Evolutionary conservation across 352 stramenopile genomes (phyloP).

Genomic region (Phytophthora hybrid): DNA sequence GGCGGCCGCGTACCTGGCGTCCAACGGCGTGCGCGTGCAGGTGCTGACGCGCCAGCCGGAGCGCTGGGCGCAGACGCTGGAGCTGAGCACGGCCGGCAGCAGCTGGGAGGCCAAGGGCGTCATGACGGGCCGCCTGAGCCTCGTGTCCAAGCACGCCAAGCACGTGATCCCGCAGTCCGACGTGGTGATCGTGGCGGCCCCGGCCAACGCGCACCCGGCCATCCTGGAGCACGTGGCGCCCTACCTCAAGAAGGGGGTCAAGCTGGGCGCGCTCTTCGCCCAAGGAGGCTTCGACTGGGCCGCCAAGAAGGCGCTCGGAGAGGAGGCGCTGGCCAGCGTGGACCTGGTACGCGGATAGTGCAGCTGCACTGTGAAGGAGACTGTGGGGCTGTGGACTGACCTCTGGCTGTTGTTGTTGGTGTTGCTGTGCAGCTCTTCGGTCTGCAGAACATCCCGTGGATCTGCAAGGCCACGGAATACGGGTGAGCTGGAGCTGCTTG

Average conservation of each 20-base stretch:
- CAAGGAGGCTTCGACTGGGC: slow-evolving; percentile 95
- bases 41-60: slow-evolving; percentile 86
- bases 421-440: slow-evolving; percentile 79
- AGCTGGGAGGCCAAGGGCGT: slow-evolving; percentile 87
- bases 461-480: slow-evolving; percentile 93
- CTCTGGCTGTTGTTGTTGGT: slow-evolving; percentile 8
- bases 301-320: slow-evolving; percentile 87
- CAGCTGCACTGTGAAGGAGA: not conserved
- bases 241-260: slow-evolving; percentile 87
- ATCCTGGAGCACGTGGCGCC: slow-evolving; percentile 82
- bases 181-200: slow-evolving; percentile 91
- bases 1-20: slow-evolving; percentile 88
- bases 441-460: slow-evolving; percentile 95
- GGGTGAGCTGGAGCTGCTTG: slow-evolving; percentile 44
- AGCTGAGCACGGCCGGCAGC: slow-evolving; percentile 84
- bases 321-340: slow-evolving; percentile 60
- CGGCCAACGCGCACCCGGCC: slow-evolving; percentile 88
- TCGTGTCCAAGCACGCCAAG: slow-evolving; percentile 87
- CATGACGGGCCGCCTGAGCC: slow-evolving; percentile 71
- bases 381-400: not conserved
- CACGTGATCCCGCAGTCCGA: slow-evolving; percentile 88
- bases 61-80: slow-evolving; percentile 80
- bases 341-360: slow-evolving; percentile 56
- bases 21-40: slow-evolving; percentile 84
- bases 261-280: slow-evolving; percentile 90